Evolutionary conservation across 495 filamentous ascomycete genomes (phyloP), one percentile per base, ranked within the genome.

Genomic region (Penicillium odoratum): DNA sequence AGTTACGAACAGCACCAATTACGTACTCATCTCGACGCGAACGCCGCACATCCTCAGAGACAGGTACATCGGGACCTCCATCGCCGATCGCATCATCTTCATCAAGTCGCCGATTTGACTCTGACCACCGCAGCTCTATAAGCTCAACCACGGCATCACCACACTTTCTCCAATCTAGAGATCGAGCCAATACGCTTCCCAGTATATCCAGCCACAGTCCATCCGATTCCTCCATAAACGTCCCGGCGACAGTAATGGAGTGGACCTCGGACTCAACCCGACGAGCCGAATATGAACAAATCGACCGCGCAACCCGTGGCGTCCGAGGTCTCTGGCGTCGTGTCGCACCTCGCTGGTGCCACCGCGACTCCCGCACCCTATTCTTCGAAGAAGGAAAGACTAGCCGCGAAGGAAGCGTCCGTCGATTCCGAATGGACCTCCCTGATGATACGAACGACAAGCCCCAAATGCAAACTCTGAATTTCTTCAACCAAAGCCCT

Each of bases 231-330:
- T 63, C 68, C n/a, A 65, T 71, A 31, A 60, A 74, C 29, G 62
- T 74, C 43, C 70, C 75, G 48, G 68, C 71, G 15, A 80, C 78
- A 16, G 70, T 78, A 4, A 80, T 80, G 58, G 77, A 80, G 57
- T 81, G 78, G 78, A 81, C 78, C 2, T 76, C 76, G 0, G 67
- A 71, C 8, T 72, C 75, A 13, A 80, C 78, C 9, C 77, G 78
- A 18, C 64, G 78, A 7, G 70, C 66, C 30, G 77, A 81, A 53
- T 81, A 81, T 45, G 68, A 78, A 46, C 75, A 79, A 46, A 81
- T 81, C 54, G 77, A 81, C 64, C 76, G 73, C 0, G 74, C 76
- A n/a, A 76, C 68, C 53, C 69, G 69, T 9, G 78, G 78, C 7
- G 61, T 80, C 7, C 72, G 78, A 0, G 77, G 78, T 5, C 55